Base-by-base conservation (phyloP, 495 filamentous ascomycete genomes). In the Massariosphaeria phaeospora region DNA sequence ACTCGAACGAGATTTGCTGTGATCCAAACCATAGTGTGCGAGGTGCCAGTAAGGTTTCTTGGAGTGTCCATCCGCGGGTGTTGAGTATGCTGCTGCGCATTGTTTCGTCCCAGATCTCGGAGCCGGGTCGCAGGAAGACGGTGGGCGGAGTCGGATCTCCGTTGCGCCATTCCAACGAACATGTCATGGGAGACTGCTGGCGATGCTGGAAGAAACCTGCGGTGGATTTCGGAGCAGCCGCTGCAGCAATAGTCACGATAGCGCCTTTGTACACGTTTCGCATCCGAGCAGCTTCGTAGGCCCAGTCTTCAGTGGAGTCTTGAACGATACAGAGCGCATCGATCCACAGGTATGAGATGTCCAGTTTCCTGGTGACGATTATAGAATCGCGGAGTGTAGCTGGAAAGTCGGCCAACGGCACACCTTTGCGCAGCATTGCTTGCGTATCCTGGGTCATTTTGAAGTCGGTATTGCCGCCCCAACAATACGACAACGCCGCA, bases 301-400 rank as follows among this genome's bases (percentile, higher is more conserved):
- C 20, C 46, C 46, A 49, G 20, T 49, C 46, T 38, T 49, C 46
- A 21, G 31, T 21, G 26, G 46, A 49, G 31, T 52, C 48, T 26
- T 52, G 48, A 7, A 7, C 7, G 10, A 52, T 52, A 21, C 45
- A 48, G n/a, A 48, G 20, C 7, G 45, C 45, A 25, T 42, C 36
- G 8, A 52, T 29, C 48, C 48, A 52, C 8, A 52, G 31, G 24
- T 52, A 52, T 20, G 38, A 23, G 21, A 40, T 24, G n/a, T 35
- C 9, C 5, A 52, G 18, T 8, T 46, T 21, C 7, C 20, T 7
- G 18, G 48, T 42, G 7, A 42, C 36, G 8, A 52, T 18, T 15
- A 52, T 42, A 13, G 48, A 36, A 20, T 52, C 33, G 12, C 24
- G 38, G 6, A 52, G 17, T 8, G 48, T 52, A 11, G 15, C 27